Conservation (phyloP, 768 basidiomycete genomes). For the Xerocomellus amylosporus region DNA sequence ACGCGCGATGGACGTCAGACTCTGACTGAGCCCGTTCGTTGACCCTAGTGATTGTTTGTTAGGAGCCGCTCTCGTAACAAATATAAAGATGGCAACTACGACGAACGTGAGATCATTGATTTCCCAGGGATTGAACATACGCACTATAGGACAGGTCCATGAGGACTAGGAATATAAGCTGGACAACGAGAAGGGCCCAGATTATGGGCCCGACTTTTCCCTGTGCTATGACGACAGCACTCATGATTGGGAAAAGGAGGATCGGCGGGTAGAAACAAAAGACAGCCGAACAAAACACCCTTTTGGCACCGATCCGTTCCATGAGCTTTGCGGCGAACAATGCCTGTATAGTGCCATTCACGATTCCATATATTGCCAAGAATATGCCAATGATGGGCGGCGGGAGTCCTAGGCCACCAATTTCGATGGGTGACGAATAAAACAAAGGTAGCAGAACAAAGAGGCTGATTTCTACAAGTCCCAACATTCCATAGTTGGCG, state of each 20-base stretch:
- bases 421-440: conserved; percentile 40
- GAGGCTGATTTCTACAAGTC: conserved; percentile 42
- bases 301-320: conserved; percentile 39
- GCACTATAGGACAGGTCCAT: conserved; percentile 44
- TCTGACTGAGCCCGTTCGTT: conserved; percentile 56
- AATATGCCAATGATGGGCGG: conserved; percentile 41
- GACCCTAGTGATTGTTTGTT: conserved; percentile 53
- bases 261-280: conserved; percentile 38
- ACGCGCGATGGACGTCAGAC: conserved; percentile 42
- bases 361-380: conserved; percentile 38
- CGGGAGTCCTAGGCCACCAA: conserved; percentile 43
- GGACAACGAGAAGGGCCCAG: conserved; percentile 36
- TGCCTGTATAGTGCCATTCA: conserved; percentile 40
- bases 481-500: conserved; percentile 41
- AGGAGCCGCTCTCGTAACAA: conserved; percentile 51
- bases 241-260: conserved; percentile 46
- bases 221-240: conserved; percentile 32
- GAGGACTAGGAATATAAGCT: conserved; percentile 28
- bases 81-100: conserved; percentile 49
- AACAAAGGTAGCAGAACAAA: conserved; percentile 44
- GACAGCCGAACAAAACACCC: conserved; percentile 39
- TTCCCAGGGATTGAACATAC: conserved; percentile 4
- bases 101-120: conserved; percentile 1
- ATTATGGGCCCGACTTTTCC: conserved; percentile 34
- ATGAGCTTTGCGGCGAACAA: conserved; percentile 41